Conservation (phyloP, 768 basidiomycete genomes). For the Naganishia onofrii region DNA sequence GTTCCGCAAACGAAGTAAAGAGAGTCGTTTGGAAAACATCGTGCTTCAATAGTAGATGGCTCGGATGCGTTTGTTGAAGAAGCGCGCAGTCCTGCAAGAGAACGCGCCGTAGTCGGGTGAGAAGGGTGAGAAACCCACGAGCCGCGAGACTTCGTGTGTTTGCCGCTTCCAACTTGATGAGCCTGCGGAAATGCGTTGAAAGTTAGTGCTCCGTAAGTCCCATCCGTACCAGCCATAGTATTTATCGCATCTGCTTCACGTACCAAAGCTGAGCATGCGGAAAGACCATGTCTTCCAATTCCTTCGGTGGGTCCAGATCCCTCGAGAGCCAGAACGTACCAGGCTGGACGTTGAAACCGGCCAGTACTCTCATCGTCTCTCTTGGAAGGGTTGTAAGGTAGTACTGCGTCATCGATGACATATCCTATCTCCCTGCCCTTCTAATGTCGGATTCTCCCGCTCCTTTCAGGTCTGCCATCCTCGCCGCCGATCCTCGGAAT, state of each 20-base stretch:
- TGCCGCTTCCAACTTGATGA: not conserved
- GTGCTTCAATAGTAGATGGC: not conserved
- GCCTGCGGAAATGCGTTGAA: not conserved
- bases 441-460: constrained; percentile 6
- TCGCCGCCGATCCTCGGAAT: not conserved
- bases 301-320: constrained; percentile 5
- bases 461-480: constrained; percentile 10
- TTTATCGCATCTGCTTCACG: too few relatives aligned
- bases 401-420: constrained; percentile 3
- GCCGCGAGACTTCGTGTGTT: not conserved
- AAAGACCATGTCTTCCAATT: not conserved
- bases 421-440: not conserved
- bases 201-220: too few relatives aligned
- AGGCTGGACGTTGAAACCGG: not conserved
- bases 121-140: not conserved
- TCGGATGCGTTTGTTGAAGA: not conserved
- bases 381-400: constrained; percentile 3
- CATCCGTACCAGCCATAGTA: not conserved
- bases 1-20: not conserved
- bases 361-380: not conserved
- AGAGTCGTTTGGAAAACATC: not conserved
- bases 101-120: not conserved
- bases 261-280: not conserved
- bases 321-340: constrained; percentile 6
- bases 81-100: not conserved